Conservation (phyloP, 2,329 filamentous ascomycete genomes). For the Botrytis tulipae region DNA sequence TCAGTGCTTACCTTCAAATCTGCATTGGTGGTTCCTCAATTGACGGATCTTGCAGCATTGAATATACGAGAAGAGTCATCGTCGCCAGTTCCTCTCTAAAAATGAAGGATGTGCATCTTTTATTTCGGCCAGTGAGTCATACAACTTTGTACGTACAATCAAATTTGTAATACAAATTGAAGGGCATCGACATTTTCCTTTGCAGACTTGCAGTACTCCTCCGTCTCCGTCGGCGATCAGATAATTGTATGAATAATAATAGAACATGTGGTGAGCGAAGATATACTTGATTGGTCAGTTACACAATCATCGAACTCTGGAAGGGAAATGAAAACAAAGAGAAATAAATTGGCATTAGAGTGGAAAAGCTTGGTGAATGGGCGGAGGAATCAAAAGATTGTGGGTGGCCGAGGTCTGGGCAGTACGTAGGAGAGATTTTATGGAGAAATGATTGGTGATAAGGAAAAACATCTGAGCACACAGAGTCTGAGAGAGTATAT, state of each 20-base stretch:
- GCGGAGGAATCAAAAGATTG: neutral
- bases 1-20: neutral
- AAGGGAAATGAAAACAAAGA: neutral
- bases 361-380: constrained; percentile 13
- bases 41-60: neutral
- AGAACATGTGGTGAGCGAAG: neutral
- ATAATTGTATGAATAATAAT: neutral
- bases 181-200: neutral
- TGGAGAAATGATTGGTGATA: neutral
- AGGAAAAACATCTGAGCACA: neutral
- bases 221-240: neutral
- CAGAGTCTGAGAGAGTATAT: neutral
- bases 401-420: constrained; percentile 14
- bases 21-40: neutral
- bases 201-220: neutral
- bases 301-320: neutral
- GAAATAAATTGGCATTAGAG: constrained; percentile 14
- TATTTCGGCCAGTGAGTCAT: constrained; percentile 11
- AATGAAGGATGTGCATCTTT: neutral
- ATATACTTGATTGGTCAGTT: neutral
- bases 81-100: neutral
- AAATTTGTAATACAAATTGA: neutral
- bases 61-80: neutral
- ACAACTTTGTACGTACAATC: neutral
- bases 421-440: neutral